phyloP scores from a whole-genome alignment of 495 filamentous ascomycete species.

The Penicillium soppii region DNA sequence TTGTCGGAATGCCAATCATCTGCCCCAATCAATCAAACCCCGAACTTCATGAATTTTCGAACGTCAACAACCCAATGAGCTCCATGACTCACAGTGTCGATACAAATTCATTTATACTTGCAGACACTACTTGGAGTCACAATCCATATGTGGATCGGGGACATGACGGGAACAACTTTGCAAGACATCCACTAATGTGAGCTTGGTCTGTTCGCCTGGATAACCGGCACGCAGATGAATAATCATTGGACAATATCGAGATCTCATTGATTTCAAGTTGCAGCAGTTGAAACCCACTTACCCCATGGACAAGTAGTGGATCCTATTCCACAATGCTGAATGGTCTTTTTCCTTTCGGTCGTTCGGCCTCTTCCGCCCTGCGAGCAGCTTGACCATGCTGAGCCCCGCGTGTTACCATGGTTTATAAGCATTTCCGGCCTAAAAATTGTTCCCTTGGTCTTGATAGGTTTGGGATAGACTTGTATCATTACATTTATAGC shows the following conservation, averaged over 20 bases:
- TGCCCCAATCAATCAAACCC: too few species aligned
- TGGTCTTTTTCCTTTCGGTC: too few species aligned
- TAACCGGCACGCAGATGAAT: slow-evolving; percentile 19
- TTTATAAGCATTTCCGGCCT: neutral
- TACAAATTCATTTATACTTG: too few species aligned
- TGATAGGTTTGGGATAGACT: neutral
- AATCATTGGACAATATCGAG: slow-evolving; percentile 12
- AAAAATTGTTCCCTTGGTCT: neutral
- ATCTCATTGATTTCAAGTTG: slow-evolving; percentile 1
- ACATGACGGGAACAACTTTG: too few species aligned
- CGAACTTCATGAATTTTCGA: too few species aligned
- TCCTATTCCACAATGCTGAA: too few species aligned
- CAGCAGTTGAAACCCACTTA: slow-evolving; percentile 6
- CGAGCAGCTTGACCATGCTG: neutral
- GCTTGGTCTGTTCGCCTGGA: slow-evolving; percentile 16
- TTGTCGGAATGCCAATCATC: too few species aligned
- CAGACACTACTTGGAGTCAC: too few species aligned
- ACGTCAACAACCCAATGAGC: too few species aligned
- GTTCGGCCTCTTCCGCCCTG: slow-evolving; percentile 20
- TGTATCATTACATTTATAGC: too few species aligned
- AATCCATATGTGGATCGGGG: too few species aligned
- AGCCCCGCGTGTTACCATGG: neutral
- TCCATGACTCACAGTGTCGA: too few species aligned
- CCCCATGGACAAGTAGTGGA: slow-evolving; percentile 7
- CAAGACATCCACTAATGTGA: neutral